A percentile compares a stretch with the other conserved stretches of the same genome.
phyloP scores from a whole-genome alignment of 164 flowering plant species.

The Malania oleifera region DNA sequence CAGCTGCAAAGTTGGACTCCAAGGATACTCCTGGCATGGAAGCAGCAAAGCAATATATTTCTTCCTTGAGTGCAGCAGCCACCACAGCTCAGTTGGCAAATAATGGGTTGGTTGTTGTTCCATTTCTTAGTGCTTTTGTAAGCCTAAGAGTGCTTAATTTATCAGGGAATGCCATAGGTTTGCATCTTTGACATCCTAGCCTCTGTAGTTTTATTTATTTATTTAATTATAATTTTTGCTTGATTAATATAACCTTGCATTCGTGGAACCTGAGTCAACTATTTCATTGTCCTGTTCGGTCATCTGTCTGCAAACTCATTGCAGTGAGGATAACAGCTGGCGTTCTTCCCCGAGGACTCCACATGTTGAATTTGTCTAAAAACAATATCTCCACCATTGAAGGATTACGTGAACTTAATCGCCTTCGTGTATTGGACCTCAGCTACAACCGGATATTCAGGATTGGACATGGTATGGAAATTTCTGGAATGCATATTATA shows the following conservation, averaged over 20 bases:
- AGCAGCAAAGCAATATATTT: conserved; percentile 66
- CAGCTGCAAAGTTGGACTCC: conserved; percentile 34
- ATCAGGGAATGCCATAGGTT: conserved; percentile 85
- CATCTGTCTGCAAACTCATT: conserved; percentile 12
- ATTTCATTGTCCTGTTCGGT: conserved; percentile 4
- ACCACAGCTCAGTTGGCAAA: conserved; percentile 79
- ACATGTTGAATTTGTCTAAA: conserved; percentile 72
- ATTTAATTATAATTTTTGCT: neutral
- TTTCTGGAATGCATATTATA: neutral
- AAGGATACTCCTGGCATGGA: conserved; percentile 62
- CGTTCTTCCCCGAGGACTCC: conserved; percentile 95
- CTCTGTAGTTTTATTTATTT: neutral
- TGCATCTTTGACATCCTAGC: conserved; percentile 8
- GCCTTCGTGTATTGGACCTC: conserved; percentile 85
- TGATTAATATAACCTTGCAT: conserved; percentile 3
- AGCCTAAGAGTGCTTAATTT: conserved; percentile 75
- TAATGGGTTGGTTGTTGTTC: conserved; percentile 79
- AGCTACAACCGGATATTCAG: conserved; percentile 80
- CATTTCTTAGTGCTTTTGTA: conserved; percentile 71
- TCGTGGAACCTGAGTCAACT: neutral
- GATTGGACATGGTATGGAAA: conserved; percentile 80
- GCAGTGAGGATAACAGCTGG: conserved; percentile 85
- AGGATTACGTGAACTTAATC: conserved; percentile 84
- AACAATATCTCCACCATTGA: conserved; percentile 80
- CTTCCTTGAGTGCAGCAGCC: conserved; percentile 63